phyloP scores from a whole-genome alignment of 192 early-diverging fungal species.

The Coemansia sp. region DNA sequence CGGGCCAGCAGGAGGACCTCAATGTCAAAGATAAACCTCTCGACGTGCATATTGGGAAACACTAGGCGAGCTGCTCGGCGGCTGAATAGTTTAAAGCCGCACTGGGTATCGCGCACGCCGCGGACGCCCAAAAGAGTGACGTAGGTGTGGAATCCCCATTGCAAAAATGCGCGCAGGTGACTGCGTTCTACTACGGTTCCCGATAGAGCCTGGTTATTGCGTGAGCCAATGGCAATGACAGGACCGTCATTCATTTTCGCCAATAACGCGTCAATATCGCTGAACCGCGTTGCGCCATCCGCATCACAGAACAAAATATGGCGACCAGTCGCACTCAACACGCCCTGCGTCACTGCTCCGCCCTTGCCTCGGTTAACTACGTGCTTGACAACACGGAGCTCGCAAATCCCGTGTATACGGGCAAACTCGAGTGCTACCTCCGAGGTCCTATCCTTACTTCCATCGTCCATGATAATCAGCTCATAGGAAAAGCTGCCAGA shows the following conservation, averaged over 20 bases:
- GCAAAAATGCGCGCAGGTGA: conserved; percentile 89
- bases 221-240: conserved; percentile 84
- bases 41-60: conserved; percentile 91
- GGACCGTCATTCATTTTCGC: conserved; percentile 42
- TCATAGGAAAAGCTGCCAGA: conserved; percentile 70
- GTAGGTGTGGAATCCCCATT: conserved; percentile 92
- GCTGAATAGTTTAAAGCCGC: conserved; percentile 96
- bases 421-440: conserved; percentile 70
- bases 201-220: conserved; percentile 82
- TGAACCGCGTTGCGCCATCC: conserved; percentile 92
- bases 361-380: conserved; percentile 91
- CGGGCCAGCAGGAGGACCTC: conserved; percentile 88
- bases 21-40: conserved; percentile 98
- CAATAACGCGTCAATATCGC: conserved; percentile 75
- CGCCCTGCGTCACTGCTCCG: conserved; percentile 91
- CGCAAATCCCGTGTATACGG: conserved; percentile 56
- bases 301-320: conserved; percentile 91
- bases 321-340: conserved; percentile 76
- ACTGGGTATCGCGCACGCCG: conserved; percentile 93
- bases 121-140: conserved; percentile 87
- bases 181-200: conserved; percentile 72
- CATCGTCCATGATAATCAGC: conserved; percentile 93
- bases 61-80: conserved; percentile 74
- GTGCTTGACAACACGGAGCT: conserved; percentile 75
- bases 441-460: conserved; percentile 77